Percentiles rank a stretch among this genome's conserved stretches.
phyloP scores from a whole-genome alignment of 1,139 yeast species.

The Blastobotrys raffinosifermentans region DNA sequence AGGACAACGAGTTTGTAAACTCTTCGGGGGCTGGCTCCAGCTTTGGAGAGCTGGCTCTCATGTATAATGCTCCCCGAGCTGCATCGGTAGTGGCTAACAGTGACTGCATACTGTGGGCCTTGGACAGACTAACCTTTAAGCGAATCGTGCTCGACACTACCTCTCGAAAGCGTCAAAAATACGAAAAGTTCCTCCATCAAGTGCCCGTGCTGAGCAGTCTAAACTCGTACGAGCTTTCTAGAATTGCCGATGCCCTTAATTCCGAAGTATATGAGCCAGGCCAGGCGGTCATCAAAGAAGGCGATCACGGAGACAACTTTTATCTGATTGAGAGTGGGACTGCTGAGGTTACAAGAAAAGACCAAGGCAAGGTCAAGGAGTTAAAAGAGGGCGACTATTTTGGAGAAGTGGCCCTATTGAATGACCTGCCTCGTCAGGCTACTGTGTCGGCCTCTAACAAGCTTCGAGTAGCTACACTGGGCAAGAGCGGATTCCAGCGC shows the following conservation, averaged over 20 bases:
- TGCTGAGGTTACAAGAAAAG: constrained; percentile 62
- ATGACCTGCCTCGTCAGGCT: constrained; percentile 92
- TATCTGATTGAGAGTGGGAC: constrained; percentile 84
- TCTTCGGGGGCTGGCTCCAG: constrained; percentile 80
- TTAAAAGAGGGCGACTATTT: constrained; percentile 84
- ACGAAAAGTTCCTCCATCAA: constrained; percentile 81
- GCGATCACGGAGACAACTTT: constrained; percentile 88
- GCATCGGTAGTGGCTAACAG: constrained; percentile 82
- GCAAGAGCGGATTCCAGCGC: constrained; percentile 89
- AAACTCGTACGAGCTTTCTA: constrained; percentile 78
- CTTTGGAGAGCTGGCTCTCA: constrained; percentile 93
- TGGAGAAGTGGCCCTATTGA: constrained; percentile 90
- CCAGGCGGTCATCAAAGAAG: constrained; percentile 73
- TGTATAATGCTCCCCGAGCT: constrained; percentile 97
- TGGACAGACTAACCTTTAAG: constrained; percentile 90
- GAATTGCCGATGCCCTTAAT: constrained; percentile 89
- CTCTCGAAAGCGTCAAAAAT: constrained; percentile 81
- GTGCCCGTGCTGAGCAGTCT: constrained; percentile 72
- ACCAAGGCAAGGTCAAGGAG: constrained; percentile 54
- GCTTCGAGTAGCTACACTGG: constrained; percentile 84
- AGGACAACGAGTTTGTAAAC: constrained; percentile 67
- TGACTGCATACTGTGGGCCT: constrained; percentile 78
- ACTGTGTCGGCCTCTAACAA: constrained; percentile 73
- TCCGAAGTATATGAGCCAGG: constrained; percentile 71
- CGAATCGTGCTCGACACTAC: constrained; percentile 87